Percentiles rank a stretch among this genome's conserved stretches.
Conservation (phyloP, 2,329 filamentous ascomycete species). For the Parastagonospora avenae region DNA sequence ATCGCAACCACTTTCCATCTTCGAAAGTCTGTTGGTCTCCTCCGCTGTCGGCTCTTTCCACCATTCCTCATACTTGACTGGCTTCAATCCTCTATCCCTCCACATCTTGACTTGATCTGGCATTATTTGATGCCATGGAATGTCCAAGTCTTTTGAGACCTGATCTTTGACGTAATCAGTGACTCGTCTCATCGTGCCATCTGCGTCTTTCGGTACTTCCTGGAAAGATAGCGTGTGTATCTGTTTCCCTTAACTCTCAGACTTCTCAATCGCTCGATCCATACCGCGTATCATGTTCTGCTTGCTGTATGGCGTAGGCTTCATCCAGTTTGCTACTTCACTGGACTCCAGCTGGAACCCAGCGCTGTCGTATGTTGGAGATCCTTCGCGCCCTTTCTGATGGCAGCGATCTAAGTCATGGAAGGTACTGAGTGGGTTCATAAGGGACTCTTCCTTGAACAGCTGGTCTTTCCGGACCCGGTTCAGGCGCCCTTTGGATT, state of each 20-base stretch:
- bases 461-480: neutral
- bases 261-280: neutral
- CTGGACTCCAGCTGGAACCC: constrained; percentile 18
- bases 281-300: neutral
- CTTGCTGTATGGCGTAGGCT: constrained; percentile 2
- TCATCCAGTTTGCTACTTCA: constrained; percentile 10
- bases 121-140: constrained; percentile 14
- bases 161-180: constrained; percentile 8
- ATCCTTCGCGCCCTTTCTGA: constrained; percentile 11
- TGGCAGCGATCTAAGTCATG: constrained; percentile 8
- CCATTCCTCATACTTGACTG: constrained; percentile 9
- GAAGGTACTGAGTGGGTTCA: constrained; percentile 3
- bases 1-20: constrained; percentile 1
- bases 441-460: neutral
- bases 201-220: neutral
- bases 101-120: constrained; percentile 13
- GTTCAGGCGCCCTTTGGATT: neutral
- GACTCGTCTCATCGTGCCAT: neutral
- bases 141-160: constrained; percentile 15
- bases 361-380: constrained; percentile 12
- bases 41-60: constrained; percentile 8
- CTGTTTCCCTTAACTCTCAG: neutral
- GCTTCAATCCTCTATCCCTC: constrained; percentile 14
- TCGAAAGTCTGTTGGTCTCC: constrained; percentile 6
- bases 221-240: constrained; percentile 11